Base-by-base conservation (phyloP, 1,284 basidiomycete species). In the Nidula niveotomentosa region DNA sequence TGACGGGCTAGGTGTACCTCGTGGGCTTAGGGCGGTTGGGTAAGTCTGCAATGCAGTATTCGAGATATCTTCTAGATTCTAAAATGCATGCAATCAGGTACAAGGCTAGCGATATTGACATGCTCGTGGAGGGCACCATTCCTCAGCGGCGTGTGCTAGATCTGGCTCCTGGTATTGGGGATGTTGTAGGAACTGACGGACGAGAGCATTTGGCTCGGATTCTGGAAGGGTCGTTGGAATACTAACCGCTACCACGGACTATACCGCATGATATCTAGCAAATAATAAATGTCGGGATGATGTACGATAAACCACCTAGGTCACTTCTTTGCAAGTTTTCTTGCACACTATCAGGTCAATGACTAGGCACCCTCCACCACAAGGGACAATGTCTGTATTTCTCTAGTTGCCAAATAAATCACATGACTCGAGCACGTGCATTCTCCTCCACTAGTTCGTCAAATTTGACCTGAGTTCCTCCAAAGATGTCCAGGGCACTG, bases 131-230 rank as follows among this genome's bases (percentile, higher is more conserved):
- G 58, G 94, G 94, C 1, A 93, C 94, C 10, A 73, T 96, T 45
- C 94, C 94, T 18, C 94, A 96, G 71, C 75, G 93, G 53, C 81
- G 93, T 33, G 93, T 96, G 15, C 72, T 96, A 60, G 93, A 95
- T 67, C 78, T 96, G 17, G 93, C 93, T 7, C 94, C 93, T 36
- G 89, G 90, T 43, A 86, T 93, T 60, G 90, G 91, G 15, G 84
- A 93, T 66, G 77, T 94, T 37, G 84, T 83, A 39, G 90, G 88
- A 46, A 85, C 86, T 54, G 90, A 94, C 68, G 92, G 92, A 54
- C 82, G 77, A 62, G 86, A 92, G 65, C 87, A 93, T 73, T 71
- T 96, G 64, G 84, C 84, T 17, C 75, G 70, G 59, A 94, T 96
- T 65, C 81, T 96, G 63, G 86, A 91, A 65, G 79, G 74, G 53